Base-by-base conservation (phyloP, 225 moss, liverwort and hornwort genomes). In the Marchantia paleacea region DNA sequence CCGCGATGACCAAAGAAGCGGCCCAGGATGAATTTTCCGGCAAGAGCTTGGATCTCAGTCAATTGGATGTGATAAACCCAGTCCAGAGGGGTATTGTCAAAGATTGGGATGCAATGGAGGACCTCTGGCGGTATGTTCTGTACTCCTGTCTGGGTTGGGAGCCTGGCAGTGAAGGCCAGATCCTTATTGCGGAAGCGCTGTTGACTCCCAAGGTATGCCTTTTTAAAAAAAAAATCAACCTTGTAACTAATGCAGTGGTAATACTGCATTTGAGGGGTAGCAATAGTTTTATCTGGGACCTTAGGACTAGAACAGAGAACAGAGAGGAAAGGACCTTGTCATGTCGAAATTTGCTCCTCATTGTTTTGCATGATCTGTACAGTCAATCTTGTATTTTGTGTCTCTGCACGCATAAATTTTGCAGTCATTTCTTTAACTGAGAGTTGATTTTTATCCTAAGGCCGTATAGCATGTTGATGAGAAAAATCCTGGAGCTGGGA, bases 21-120 rank as follows among this genome's bases (percentile, higher is more conserved):
- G 65, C 16, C 47, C 50, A 70, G 52, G 85, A 85, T 78, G 64
- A 80, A 69, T 80, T 26, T 72, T 75, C 73, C 69, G 69, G 52
- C 72, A 78, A 73, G 81, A 81, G 81, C 14, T 69, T 77, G 78
- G 82, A 84, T 11, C 29, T 80, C 28, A 80, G 68, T 80, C 81
- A 79, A 29, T 83, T 86, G 75, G 89, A 83, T 86, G 77, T 88
- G 6, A 28, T 91, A 50, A 79, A 87, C 79, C 97, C 97, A 6
- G 90, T 99, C 66, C 92, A 99, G 80, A 90, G 93, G 85, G 97
- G 97, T 58, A 87, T 95, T 87, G 92, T 95, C 71, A 92, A 88
- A 87, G 93, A 99, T 72, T 99, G 97, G 97, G 97, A 99, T 81
- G 93, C 91, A 58, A 88, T 95, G 90, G 97, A 99, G 85, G 97